Evolutionary conservation across 345 rosid species (phyloP), one percentile per base, ranked within the genome.

Genomic region (Eucalyptus curtisii): DNA sequence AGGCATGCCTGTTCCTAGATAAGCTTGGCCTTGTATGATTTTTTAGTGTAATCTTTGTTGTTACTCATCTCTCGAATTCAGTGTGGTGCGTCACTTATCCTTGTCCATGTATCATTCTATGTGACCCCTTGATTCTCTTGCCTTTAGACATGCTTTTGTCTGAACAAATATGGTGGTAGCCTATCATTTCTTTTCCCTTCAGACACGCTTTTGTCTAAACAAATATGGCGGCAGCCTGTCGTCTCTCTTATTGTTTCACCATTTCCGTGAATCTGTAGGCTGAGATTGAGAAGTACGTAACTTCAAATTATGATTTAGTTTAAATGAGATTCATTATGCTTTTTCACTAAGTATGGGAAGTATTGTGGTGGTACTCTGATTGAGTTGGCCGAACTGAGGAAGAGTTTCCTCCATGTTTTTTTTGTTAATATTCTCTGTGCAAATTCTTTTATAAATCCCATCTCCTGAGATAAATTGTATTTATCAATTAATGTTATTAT

Each of bases 271-370:
- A 90, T 88, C 91, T 89, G 57, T 92, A 97, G 99, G 94, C 86
- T 90, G 94, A 96, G 92, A 95, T 97, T 89, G 95, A 92, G 91
- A 95, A 94, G 89, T 49, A 94, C 92, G 98, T 98, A 31, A 89
- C 92, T 79, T 95, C 96, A 86, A n/a, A n/a, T n/a, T n/a, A 97
- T 93, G 99, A n/a, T n/a, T n/a, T n/a, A n/a, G n/a, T n/a, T n/a
- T n/a, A n/a, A 82, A 42, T 14, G 31, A 82, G 37, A 64, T 30
- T 30, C 10, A 64, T n/a, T 14, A 64, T 64, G 37, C 31, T 7
- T 7, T 59, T n/a, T 64, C 71, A 64, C 10, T 14, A 1, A 30
- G 76, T 30, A 13, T 14, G 33, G 76, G 37, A 64, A 64, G 37
- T 37, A 64, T 64, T 10, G 2, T 61, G 37, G 37, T 64, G n/a